These are phyloP conservation scores for Pilobolus umbonatus DNA, from an alignment of 192 early-diverging fungal species.

Conservation along the genomic window DNA sequence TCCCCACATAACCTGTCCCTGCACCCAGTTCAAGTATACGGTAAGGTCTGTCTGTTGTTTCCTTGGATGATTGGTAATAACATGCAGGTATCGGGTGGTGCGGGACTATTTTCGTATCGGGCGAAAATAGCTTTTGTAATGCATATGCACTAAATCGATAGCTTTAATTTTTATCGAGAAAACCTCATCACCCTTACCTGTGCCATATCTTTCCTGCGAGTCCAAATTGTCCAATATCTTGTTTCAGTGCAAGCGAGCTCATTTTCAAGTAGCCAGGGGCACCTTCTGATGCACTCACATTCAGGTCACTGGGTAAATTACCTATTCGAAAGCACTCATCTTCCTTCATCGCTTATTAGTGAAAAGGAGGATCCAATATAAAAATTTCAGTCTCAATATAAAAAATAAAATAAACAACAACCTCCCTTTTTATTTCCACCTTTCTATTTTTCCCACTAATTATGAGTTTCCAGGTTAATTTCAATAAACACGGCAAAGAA, in stretches of 20 bases:
- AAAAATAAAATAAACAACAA: too few species aligned
- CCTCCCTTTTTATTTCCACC: slow-evolving; percentile 3
- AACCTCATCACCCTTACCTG: slow-evolving; percentile 26
- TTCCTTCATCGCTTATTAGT: too few species aligned
- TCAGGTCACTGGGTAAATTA: slow-evolving; percentile 24
- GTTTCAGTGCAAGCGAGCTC: slow-evolving; percentile 10
- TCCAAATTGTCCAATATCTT: slow-evolving; percentile 43
- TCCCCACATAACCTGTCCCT: slow-evolving; percentile 49
- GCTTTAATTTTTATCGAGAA: neutral
- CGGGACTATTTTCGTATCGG: slow-evolving; percentile 23
- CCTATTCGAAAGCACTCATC: too few species aligned
- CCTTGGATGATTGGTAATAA: slow-evolving; percentile 27
- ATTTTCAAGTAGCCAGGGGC: slow-evolving; percentile 12
- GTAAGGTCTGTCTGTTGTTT: neutral
- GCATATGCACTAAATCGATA: slow-evolving; percentile 37
- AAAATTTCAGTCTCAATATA: too few species aligned
- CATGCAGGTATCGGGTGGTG: slow-evolving; percentile 35
- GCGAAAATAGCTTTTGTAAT: slow-evolving; percentile 36
- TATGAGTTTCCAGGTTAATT: slow-evolving; percentile 62
- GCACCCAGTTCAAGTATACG: slow-evolving; percentile 48
- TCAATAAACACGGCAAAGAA: slow-evolving; percentile 59
- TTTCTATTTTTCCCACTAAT: slow-evolving; percentile 17
- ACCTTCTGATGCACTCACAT: slow-evolving; percentile 20
- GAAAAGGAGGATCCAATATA: too few species aligned
- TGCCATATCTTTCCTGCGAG: slow-evolving; percentile 53